Conservation (phyloP, 2,329 filamentous ascomycete species). For the Ophiostoma ulmi region DNA sequence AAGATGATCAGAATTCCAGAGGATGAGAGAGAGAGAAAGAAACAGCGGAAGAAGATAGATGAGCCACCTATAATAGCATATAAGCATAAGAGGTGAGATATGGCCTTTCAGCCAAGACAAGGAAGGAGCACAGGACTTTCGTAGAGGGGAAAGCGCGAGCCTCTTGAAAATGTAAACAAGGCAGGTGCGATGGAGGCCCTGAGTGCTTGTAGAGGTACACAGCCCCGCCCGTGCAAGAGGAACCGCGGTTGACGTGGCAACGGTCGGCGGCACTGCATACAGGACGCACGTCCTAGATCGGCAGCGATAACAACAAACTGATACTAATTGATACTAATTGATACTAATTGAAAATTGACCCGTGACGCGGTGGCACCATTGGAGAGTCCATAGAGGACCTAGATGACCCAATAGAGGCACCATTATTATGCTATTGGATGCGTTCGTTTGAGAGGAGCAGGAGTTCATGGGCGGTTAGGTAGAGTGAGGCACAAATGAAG, state of each 20-base stretch:
- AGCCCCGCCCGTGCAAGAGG: slow-evolving; percentile 20
- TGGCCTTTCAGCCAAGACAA: neutral
- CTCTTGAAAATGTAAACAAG: slow-evolving; percentile 29
- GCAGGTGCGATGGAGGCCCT: slow-evolving; percentile 25
- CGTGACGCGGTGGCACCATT: slow-evolving; percentile 15
- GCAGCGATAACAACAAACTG: slow-evolving; percentile 14
- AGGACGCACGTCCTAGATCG: slow-evolving; percentile 15
- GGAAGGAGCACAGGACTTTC: neutral
- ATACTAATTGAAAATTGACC: neutral
- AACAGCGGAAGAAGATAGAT: neutral
- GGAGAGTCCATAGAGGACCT: neutral
- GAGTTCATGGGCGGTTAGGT: neutral
- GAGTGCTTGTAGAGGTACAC: neutral
- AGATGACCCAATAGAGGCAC: neutral
- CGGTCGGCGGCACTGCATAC: slow-evolving; percentile 23
- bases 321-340: too few species aligned
- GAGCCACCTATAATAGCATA: slow-evolving; percentile 3
- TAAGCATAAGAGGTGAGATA: neutral
- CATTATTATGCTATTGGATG: neutral
- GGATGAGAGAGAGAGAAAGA: slow-evolving; percentile 10
- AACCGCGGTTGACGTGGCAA: slow-evolving; percentile 24
- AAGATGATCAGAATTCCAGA: slow-evolving; percentile 23
- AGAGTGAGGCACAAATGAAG: neutral
- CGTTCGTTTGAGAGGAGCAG: neutral
- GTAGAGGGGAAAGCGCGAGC: slow-evolving; percentile 16